Evolutionary conservation across 495 filamentous ascomycete species (phyloP).

Genomic region (Xylaria scruposa): DNA sequence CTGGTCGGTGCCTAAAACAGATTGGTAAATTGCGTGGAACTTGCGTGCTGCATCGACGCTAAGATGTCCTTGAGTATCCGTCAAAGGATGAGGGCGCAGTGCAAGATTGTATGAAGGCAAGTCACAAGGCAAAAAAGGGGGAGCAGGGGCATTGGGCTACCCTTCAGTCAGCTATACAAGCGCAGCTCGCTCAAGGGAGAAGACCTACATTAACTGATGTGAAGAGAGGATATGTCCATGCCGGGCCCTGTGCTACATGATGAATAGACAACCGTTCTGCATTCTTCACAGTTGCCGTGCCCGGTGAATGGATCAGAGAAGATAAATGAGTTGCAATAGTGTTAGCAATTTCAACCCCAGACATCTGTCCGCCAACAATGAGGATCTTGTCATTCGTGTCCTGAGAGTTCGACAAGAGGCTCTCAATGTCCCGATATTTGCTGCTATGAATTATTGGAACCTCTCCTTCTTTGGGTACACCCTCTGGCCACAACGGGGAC

Average conservation of each 20-base stretch:
- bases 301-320: conserved; percentile 57
- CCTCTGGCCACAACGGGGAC: conserved; percentile 59
- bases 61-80: conserved; percentile 65
- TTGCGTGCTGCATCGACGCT: conserved; percentile 57
- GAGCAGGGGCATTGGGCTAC: conserved; percentile 51
- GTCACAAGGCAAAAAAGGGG: conserved; percentile 78
- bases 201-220: conserved; percentile 55
- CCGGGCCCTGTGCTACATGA: conserved; percentile 72
- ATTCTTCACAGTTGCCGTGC: conserved; percentile 39
- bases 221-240: conserved; percentile 75
- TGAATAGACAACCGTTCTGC: conserved; percentile 59
- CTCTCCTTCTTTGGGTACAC: conserved; percentile 40
- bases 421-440: conserved; percentile 50
- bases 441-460: conserved; percentile 68
- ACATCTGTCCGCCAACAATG: conserved; percentile 84
- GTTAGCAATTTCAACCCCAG: conserved; percentile 77
- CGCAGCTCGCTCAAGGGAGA: background rate
- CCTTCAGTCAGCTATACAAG: conserved; percentile 23
- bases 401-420: conserved; percentile 39
- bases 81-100: conserved; percentile 63
- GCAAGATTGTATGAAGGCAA: conserved; percentile 73
- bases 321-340: conserved; percentile 74
- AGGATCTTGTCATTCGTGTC: conserved; percentile 65
- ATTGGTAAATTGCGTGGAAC: conserved; percentile 60
- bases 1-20: conserved; percentile 69